phyloP scores from a whole-genome alignment of 2,329 filamentous ascomycete species.

The Hymenoscyphus albidus region DNA sequence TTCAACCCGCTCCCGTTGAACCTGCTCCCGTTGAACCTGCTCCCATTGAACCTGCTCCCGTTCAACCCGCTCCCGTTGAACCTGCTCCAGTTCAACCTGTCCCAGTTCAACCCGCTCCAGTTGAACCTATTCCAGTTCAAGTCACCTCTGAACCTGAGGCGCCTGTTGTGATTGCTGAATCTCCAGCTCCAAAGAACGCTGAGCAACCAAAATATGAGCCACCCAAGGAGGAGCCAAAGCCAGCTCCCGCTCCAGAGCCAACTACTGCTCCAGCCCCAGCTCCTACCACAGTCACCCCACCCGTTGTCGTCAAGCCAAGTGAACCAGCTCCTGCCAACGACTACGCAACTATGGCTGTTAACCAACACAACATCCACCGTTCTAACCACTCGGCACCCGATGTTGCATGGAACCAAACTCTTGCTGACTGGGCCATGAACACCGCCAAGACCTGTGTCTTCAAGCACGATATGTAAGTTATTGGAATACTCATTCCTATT shows the following conservation, averaged over 20 bases:
- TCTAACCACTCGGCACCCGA: slow-evolving; percentile 69
- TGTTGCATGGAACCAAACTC: slow-evolving; percentile 61
- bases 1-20: too few species aligned
- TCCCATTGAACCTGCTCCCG: too few species aligned
- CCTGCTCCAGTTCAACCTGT: too few species aligned
- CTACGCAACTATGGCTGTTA: not conserved
- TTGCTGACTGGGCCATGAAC: slow-evolving; percentile 59
- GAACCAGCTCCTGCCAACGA: slow-evolving; percentile 10
- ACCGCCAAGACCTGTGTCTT: slow-evolving; percentile 68
- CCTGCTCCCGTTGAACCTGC: too few species aligned
- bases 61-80: too few species aligned
- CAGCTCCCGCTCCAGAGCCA: not conserved
- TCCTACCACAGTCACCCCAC: not conserved
- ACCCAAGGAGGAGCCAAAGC: too few species aligned
- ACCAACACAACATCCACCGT: slow-evolving; percentile 80
- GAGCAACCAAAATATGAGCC: too few species aligned
- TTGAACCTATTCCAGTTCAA: not conserved
- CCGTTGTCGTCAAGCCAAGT: slow-evolving; percentile 12
- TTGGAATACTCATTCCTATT: not conserved
- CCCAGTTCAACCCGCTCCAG: too few species aligned
- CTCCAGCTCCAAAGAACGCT: not conserved
- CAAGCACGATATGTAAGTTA: slow-evolving; percentile 70
- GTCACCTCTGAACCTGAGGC: not conserved
- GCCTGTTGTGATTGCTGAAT: slow-evolving; percentile 2
- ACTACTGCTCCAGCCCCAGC: slow-evolving; percentile 6